phyloP scores from a whole-genome alignment of 305 asterid genomes.

The Euphrasia arctica region DNA sequence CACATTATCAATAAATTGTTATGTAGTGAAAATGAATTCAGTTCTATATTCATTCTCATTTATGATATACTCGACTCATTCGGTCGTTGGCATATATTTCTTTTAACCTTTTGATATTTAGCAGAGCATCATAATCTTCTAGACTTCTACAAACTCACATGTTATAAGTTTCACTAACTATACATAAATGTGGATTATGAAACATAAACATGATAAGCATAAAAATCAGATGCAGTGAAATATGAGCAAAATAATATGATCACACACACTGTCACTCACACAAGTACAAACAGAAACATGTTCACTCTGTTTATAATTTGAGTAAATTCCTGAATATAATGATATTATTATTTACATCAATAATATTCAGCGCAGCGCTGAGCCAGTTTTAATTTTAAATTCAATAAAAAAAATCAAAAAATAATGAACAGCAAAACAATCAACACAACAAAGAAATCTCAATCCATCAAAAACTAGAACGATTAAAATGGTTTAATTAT shows the following conservation, averaged over 20 bases:
- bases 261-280: not conserved
- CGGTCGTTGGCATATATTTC: not conserved
- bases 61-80: not conserved
- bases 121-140: not conserved
- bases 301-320: not conserved
- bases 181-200: constrained; percentile 5
- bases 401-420: too few species aligned
- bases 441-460: too few species aligned
- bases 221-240: not conserved
- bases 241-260: constrained; percentile 1
- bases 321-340: not conserved
- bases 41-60: not conserved
- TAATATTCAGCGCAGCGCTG: not conserved
- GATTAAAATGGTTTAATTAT: too few species aligned
- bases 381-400: not conserved
- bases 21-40: constrained; percentile 2
- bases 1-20: not conserved
- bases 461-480: too few species aligned
- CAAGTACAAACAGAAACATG: not conserved
- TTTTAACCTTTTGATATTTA: not conserved
- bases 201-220: not conserved
- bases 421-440: too few species aligned
- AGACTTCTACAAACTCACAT: not conserved
- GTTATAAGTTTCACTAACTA: constrained; percentile 5
- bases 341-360: not conserved